These are phyloP conservation scores for Kazachstania bromeliacearum DNA, from an alignment of 805 yeast genomes.

Conservation along the genomic window DNA sequence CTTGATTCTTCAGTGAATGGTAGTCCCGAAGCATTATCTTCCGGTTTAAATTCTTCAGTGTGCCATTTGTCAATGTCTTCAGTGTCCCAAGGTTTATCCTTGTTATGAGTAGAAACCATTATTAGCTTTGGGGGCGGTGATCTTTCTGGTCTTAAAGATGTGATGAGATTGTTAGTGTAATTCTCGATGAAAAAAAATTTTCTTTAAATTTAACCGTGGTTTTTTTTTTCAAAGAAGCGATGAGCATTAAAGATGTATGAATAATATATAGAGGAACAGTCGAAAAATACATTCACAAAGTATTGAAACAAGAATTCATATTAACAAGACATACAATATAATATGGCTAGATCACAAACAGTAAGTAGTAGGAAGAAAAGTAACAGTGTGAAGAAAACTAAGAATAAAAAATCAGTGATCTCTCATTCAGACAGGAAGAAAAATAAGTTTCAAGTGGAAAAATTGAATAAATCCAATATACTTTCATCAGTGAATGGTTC, in stretches of 20 bases:
- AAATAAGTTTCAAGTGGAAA: constrained; percentile 17
- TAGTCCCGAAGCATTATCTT: constrained; percentile 76
- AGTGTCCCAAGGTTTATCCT: constrained; percentile 97
- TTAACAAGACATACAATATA: too few relatives aligned
- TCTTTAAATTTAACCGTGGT: background rate
- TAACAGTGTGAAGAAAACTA: constrained; percentile 3
- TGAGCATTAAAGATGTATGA: too few relatives aligned
- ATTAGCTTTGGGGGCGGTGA: background rate
- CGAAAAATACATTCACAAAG: too few relatives aligned
- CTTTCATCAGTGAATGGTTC: too few relatives aligned
- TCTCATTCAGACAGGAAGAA: constrained; percentile 21
- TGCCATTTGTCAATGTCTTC: constrained; percentile 92
- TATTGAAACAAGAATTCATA: too few relatives aligned
- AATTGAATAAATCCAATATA: constrained; percentile 15
- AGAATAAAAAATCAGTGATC: constrained; percentile 6
- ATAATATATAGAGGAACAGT: too few relatives aligned
- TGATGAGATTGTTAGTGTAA: too few relatives aligned
- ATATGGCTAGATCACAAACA: constrained; percentile 1
- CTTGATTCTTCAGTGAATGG: constrained; percentile 95
- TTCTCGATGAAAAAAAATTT: too few relatives aligned
- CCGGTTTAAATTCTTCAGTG: constrained; percentile 78
- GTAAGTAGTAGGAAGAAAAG: constrained; percentile 3
- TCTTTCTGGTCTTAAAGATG: background rate
- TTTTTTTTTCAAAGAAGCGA: background rate
- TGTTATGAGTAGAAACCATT: constrained; percentile 90